Base-by-base conservation (phyloP, 345 rosid genomes). In the Hibiscus trionum region DNA sequence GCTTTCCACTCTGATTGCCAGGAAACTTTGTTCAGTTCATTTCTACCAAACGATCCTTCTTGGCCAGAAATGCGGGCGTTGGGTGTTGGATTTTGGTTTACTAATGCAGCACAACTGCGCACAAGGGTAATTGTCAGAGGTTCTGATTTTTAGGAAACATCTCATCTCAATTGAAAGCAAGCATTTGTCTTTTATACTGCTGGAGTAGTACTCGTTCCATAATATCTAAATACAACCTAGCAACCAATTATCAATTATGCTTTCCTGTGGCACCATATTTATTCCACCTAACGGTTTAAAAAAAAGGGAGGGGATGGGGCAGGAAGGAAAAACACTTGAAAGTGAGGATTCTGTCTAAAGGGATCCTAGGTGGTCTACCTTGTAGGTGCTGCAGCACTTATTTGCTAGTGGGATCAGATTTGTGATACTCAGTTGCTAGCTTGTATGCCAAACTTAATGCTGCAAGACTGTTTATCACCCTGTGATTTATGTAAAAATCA, bases 1-100 rank as follows among this genome's bases (percentile, higher is more conserved):
- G 97, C 96, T 72, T 93, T 88, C 84, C 98, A 91, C 76, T 93
- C 97, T 73, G 98, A 89, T 72, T 91, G 91, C 79, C 96, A 87
- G 79, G 98, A 93, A 82, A 83, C 77, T 77, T 79, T 93, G 73
- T 77, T 88, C 72, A 75, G 66, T 70, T 83, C 88, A 73, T 70
- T 88, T 80, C 86, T 93, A 58, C 85, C 93, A 37, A 82, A 75
- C 81, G 97, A 91, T 75, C 83, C 96, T 75, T 80, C 93, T 33
- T 93, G 98, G 98, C 84, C 83, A 77, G 96, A 88, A 85, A 87
- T 91, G 89, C 89, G 81, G 69, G 77, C 83, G 62, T 81, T 89
- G 82, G 98, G 97, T 52, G 84, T 88, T 82, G 98, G 98, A 81
- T 88, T 82, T 78, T 93, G 98, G 98, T 89, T 86, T 72, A 81